A percentile compares a stretch with the other conserved stretches of the same genome.
These are phyloP conservation scores for Starmerella apicola DNA, from an alignment of 805 yeast genomes.

Conservation along the genomic window DNA sequence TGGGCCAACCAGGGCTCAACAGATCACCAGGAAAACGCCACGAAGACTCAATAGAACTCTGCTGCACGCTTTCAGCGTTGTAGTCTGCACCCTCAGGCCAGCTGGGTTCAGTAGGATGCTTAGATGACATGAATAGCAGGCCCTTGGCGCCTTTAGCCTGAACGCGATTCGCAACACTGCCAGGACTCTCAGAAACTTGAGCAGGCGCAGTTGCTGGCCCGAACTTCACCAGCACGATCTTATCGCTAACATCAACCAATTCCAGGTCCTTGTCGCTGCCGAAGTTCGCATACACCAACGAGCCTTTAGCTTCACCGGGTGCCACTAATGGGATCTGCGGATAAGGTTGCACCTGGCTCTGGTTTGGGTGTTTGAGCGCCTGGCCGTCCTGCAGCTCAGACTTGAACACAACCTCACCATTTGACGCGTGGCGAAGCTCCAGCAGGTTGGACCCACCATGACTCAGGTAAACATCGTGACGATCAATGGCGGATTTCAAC, in stretches of 20 bases:
- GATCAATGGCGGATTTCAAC: slow-evolving; percentile 26
- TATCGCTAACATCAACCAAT: slow-evolving; percentile 30
- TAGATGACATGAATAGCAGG: slow-evolving; percentile 49
- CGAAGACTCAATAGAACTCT: slow-evolving; percentile 32
- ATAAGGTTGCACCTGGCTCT: slow-evolving; percentile 23
- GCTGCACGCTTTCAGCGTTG: slow-evolving; percentile 37
- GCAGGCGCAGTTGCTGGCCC: no score
- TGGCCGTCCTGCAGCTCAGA: slow-evolving; percentile 27
- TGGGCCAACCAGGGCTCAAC: slow-evolving; percentile 63
- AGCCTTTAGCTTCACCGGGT: slow-evolving; percentile 43
- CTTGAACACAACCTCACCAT: slow-evolving; percentile 28
- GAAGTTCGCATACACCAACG: slow-evolving; percentile 49
- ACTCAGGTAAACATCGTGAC: slow-evolving; percentile 44
- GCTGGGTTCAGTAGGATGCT: slow-evolving; percentile 18
- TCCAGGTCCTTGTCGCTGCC: slow-evolving; percentile 49
- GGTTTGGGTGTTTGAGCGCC: slow-evolving; percentile 22
- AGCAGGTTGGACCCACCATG: slow-evolving; percentile 41
- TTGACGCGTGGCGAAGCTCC: slow-evolving; percentile 22
- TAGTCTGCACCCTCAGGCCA: slow-evolving; percentile 29
- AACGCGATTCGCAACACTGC: slow-evolving; percentile 45
- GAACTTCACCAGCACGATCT: slow-evolving; percentile 49
- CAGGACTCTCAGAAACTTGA: slow-evolving; percentile 40
- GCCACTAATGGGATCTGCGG: slow-evolving; percentile 43
- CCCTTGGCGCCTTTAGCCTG: slow-evolving; percentile 47
- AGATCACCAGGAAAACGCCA: slow-evolving; percentile 66